Conservation (phyloP, 2,329 filamentous ascomycete genomes). For the Thielaviopsis musarum region DNA sequence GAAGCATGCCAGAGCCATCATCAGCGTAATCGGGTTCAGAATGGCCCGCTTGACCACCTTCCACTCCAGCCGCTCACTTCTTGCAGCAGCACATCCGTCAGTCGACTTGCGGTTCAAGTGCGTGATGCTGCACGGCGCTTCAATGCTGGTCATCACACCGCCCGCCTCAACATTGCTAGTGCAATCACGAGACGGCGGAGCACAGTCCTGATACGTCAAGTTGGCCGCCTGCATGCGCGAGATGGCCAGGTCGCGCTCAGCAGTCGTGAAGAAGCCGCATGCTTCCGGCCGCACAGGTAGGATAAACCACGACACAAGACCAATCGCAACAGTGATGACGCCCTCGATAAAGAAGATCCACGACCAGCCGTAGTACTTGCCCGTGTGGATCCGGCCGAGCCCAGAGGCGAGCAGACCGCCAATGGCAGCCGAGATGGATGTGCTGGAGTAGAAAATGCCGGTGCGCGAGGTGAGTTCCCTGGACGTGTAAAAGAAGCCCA, state of each 20-base stretch:
- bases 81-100: neutral
- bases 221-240: conserved; percentile 13
- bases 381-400: conserved; percentile 23
- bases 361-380: conserved; percentile 24
- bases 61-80: conserved; percentile 5
- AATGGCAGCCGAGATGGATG: conserved; percentile 50
- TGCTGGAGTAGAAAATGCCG: conserved; percentile 32
- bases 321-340: conserved; percentile 20
- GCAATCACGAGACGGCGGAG: neutral
- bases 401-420: conserved; percentile 30
- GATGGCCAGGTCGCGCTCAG: conserved; percentile 24
- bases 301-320: conserved; percentile 20
- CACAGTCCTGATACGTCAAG: neutral
- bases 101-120: neutral
- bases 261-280: conserved; percentile 22
- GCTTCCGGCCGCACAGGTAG: conserved; percentile 24
- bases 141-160: neutral
- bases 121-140: neutral
- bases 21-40: conserved; percentile 13
- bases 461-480: conserved; percentile 15
- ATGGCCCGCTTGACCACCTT: conserved; percentile 12
- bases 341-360: conserved; percentile 31
- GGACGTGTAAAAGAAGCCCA: conserved; percentile 16
- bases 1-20: conserved; percentile 15
- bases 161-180: neutral